Evolutionary conservation across 2,329 filamentous ascomycete genomes (phyloP), one percentile per base, ranked within the genome.

Genomic region (Graphium sp.): DNA sequence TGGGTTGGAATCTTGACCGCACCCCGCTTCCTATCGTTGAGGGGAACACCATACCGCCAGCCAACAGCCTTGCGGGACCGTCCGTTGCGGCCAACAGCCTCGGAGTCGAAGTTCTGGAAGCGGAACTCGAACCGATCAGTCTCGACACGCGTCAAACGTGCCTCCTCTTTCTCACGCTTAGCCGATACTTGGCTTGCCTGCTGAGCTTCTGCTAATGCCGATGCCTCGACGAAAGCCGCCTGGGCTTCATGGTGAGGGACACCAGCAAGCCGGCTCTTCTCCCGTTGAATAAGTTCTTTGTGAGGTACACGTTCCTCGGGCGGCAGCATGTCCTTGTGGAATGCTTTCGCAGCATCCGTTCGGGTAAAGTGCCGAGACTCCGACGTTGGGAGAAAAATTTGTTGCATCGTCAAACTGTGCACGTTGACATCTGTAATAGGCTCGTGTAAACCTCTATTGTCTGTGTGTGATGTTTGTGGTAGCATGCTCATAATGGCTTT

Each of bases 401-500:
- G 71, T 46, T 71, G 64, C 50, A 61, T 60, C 6, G 71, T 73
- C 40, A 60, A 53, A 28, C 58, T 57, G 48, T 75, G 71, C n/a
- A 71, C 59, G 39, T 70, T 61, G 13, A 76, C 52, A 46, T 75
- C 71, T 46, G 74, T 75, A 48, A 75, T 66, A 14, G 66, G 56
- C 49, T 77, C 68, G 40, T 70, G 66, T 0, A 57, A 51, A 12
- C n/a, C n/a, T n/a, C n/a, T n/a, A n/a, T n/a, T n/a, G n/a, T n/a
- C n/a, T 16, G 5, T 49, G 50, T 44, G 74, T 47, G 55, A 54
- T n/a, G 71, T 80, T 31, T 63, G 64, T 3, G 83, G 84, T 5
- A 95, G 58, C 84, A 94, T 92, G 19, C 58, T 54, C 40, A 82
- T 60, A 15, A 95, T 62, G 8, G 83, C 80, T 32, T 66, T 66